Percentiles rank a stretch among this genome's conserved stretches.
These are phyloP conservation scores for Puccinia hordei DNA, from an alignment of 1,284 basidiomycete genomes.

Conservation along the genomic window DNA sequence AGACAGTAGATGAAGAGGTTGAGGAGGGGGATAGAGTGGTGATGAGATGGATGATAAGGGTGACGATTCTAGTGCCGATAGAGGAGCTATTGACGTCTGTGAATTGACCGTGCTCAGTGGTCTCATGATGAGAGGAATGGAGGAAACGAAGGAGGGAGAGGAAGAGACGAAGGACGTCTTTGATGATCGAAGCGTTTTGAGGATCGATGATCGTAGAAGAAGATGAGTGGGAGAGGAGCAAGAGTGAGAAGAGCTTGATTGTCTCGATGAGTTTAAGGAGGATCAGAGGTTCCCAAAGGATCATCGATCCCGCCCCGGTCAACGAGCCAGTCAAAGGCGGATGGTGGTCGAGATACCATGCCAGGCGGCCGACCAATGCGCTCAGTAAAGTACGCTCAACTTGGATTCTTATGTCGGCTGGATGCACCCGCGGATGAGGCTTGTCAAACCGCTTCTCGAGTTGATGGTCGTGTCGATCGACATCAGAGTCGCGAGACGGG, in stretches of 20 bases:
- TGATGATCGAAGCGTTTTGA: too few species aligned
- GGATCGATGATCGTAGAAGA: neutral
- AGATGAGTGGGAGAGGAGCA: neutral
- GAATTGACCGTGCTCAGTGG: too few species aligned
- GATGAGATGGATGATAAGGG: neutral
- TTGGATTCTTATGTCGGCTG: too few species aligned
- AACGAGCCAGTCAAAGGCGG: neutral
- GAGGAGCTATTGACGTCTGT: neutral
- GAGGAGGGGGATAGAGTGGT: neutral
- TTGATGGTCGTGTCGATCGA: neutral
- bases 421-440: too few species aligned
- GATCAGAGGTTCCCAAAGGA: neutral
- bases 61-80: neutral
- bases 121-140: too few species aligned
- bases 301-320: slow-evolving; percentile 15
- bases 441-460: too few species aligned
- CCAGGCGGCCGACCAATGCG: neutral
- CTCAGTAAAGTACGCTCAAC: neutral
- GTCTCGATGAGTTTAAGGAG: neutral
- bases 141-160: neutral
- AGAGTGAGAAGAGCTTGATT: neutral
- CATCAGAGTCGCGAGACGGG: too few species aligned
- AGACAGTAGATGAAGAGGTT: neutral
- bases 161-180: neutral
- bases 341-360: slow-evolving; percentile 23